Conservation (phyloP, 495 filamentous ascomycete species). For the Penicillium goetzii region DNA sequence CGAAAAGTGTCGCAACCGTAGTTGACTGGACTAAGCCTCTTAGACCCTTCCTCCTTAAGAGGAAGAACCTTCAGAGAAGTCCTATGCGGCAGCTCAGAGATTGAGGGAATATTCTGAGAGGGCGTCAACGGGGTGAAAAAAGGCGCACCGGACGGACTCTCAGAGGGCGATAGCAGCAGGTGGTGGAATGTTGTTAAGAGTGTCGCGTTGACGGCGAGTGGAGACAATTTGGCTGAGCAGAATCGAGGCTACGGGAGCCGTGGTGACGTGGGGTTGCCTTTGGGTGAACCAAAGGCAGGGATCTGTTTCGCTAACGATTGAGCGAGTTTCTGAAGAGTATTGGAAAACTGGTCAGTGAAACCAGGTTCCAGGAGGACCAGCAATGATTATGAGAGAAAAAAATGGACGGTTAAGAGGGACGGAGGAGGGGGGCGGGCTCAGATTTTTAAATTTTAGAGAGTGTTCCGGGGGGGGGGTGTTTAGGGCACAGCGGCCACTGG, state of each 20-base stretch:
- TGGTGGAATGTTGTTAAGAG: constrained; percentile 71
- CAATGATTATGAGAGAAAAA: constrained; percentile 31
- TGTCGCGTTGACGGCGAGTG: constrained; percentile 59
- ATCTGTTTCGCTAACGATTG: constrained; percentile 3
- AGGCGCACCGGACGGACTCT: constrained; percentile 57
- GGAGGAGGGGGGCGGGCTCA: constrained; percentile 15
- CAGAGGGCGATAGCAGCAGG: constrained; percentile 63
- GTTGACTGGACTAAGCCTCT: constrained; percentile 61
- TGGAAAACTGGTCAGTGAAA: constrained; percentile 10
- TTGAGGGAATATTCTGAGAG: constrained; percentile 57
- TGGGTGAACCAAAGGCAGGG: constrained; percentile 68
- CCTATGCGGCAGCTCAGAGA: constrained; percentile 97
- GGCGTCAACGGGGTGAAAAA: constrained; percentile 56
- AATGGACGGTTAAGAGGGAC: constrained; percentile 25
- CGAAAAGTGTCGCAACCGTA: constrained; percentile 84
- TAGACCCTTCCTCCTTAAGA: constrained; percentile 60
- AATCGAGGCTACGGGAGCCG: constrained; percentile 70
- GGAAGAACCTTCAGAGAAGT: constrained; percentile 94
- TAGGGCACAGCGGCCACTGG: constrained; percentile 28
- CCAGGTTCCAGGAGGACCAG: neutral
- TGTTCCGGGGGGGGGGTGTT: constrained; percentile 20
- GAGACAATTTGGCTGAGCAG: constrained; percentile 79
- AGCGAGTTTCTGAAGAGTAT: neutral
- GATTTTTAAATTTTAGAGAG: constrained; percentile 29
- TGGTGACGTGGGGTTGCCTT: constrained; percentile 63